Base-by-base conservation (phyloP, 768 basidiomycete species). In the Omphalotus guepiniiformis region DNA sequence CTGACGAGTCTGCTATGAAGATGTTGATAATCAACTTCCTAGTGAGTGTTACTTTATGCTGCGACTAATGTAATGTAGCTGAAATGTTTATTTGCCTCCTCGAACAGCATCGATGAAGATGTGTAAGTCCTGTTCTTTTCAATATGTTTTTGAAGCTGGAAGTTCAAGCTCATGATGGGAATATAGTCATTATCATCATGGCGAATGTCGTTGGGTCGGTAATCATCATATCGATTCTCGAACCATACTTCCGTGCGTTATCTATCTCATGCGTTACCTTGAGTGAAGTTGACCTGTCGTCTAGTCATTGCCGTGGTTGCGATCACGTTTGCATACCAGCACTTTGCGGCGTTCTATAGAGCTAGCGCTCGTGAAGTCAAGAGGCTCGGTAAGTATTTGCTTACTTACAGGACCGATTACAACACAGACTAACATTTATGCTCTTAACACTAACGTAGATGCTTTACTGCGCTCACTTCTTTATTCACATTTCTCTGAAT, bases 401-500 rank as follows among this genome's bases (percentile, higher is more conserved):
- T 35, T 44, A 26, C n/a, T n/a, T n/a, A n/a, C n/a, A n/a, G n/a
- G n/a, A n/a, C n/a, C n/a, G n/a, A n/a, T n/a, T n/a, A n/a, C n/a
- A n/a, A n/a, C n/a, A n/a, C n/a, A n/a, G n/a, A n/a, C n/a, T n/a
- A n/a, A n/a, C n/a, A n/a, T n/a, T n/a, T n/a, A n/a, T n/a, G n/a
- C n/a, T n/a, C n/a, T n/a, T n/a, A n/a, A n/a, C n/a, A n/a, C n/a
- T n/a, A n/a, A n/a, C n/a, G n/a, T 42, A 80, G 87, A 88, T 60
- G 73, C 83, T 6, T 78, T 85, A 67, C 70, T 90, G 4, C 83
- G 88, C 29, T 86, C 84, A 2, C 65, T 83, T 8, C 72, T 91
- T 7, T 90, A 90, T 59, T 76, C 85, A 0, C 85, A 88, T 56
- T 85, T 90, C 58, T 78, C 84, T 0, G 88, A 90, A 62, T 85